Base-by-base conservation (phyloP, 2,329 filamentous ascomycete species). In the Paecilomyces variotii region DNA sequence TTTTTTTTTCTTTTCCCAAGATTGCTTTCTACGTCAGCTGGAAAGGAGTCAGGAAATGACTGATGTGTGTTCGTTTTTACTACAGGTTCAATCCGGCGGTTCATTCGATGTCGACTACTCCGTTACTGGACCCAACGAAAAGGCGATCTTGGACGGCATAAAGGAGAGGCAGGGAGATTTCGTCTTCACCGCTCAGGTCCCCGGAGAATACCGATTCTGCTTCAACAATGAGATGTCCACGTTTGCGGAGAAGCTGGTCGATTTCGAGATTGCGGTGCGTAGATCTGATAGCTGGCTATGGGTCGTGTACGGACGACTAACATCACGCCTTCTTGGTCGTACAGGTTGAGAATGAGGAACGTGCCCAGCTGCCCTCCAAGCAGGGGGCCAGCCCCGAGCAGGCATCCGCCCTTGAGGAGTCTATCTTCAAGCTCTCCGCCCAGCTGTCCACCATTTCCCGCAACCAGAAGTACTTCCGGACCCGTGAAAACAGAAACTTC, bases 391-490 rank as follows among this genome's bases (percentile, higher is more conserved):
- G 87, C 55, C 88, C 91, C 56, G 94, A 99, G 76, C 92, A 97
- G 76, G 94, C 93, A 1, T 87, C 87, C 53, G 84, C 85, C 6
- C 83, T 99, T 54, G 93, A 97, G 75, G 93, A 99, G 78, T 93
- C 91, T 49, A 89, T 97, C 68, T 91, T 94, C 81, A 97, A 96
- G 80, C 83, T 99, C 61, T 96, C 91, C 11, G 87, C 90, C 63
- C 91, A 96, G 72, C 80, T 99, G 55, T 96, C 91, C 12, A 97
- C 92, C 62, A 94, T 99, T 72, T 91, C 90, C 50, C 86, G 94
- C 70, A 97, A 96, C 80, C 94, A 99, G 72, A 99, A 99, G 76
- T 99, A 99, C 81, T 99, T 99, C 86, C 89, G 95, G 63, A 99
- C 94, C 2, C 87, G 94, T 65, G 94, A 99, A 82, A 99, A 99